Evolutionary conservation across 192 early-diverging fungal genomes (phyloP).

Genomic region (Paraglomus brasilianum): DNA sequence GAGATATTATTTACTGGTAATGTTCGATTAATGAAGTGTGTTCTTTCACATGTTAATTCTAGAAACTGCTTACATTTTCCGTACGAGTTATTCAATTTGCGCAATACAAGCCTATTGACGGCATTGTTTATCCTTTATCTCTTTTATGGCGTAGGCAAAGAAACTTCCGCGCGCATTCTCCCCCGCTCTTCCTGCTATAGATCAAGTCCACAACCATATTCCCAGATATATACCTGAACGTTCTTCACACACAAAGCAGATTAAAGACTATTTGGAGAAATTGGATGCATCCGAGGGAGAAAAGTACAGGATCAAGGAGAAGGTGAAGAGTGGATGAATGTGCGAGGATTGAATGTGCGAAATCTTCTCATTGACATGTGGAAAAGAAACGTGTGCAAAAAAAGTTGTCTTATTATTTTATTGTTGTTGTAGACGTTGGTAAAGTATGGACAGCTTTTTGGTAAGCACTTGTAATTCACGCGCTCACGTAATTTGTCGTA

Average conservation of each 20-base stretch:
- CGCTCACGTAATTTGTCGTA: neutral
- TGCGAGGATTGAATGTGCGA: too few relatives aligned
- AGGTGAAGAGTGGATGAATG: too few relatives aligned
- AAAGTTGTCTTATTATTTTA: too few relatives aligned
- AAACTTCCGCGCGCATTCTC: neutral
- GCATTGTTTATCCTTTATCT: conserved; percentile 34
- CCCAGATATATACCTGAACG: conserved; percentile 37
- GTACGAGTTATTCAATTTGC: conserved; percentile 36
- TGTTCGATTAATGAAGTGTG: conserved; percentile 29
- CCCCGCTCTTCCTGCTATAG: neutral
- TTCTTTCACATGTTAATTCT: conserved; percentile 41
- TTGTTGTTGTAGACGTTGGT: conserved; percentile 36
- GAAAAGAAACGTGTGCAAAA: too few relatives aligned
- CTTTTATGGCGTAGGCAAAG: neutral
- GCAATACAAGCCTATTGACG: conserved; percentile 44
- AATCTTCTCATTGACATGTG: too few relatives aligned
- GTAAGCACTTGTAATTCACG: conserved; percentile 2
- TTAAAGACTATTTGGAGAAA: conserved; percentile 21
- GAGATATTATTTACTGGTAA: conserved; percentile 71
- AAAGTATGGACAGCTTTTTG: conserved; percentile 55
- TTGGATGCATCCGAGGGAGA: too few relatives aligned
- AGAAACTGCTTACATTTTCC: conserved; percentile 58
- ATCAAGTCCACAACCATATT: neutral
- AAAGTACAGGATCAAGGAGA: too few relatives aligned
- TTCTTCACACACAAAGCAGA: conserved; percentile 26